phyloP scores from a whole-genome alignment of 306 rosid species.

The Trifolium dubium region DNA sequence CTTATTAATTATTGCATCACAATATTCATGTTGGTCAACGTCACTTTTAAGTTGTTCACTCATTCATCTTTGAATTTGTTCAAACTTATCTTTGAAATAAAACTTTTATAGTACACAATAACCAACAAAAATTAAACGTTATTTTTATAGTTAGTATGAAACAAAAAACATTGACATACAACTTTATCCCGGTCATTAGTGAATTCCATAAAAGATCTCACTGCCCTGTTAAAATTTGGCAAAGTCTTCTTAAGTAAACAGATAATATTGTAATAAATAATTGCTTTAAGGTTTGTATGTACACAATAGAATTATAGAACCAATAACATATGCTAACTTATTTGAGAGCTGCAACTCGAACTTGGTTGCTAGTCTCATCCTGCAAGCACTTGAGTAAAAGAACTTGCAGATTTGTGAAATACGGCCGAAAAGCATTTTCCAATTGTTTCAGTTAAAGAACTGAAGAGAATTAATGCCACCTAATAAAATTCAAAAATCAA shows the following conservation, averaged over 20 bases:
- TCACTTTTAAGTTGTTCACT: no score
- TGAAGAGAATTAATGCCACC: constrained; percentile 98
- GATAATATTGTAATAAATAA: background rate
- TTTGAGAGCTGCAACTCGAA: constrained; percentile 97
- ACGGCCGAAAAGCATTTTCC: constrained; percentile 84
- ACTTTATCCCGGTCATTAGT: constrained; percentile 93
- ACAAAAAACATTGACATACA: constrained; percentile 60
- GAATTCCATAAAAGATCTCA: constrained; percentile 94
- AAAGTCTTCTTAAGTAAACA: constrained; percentile 34
- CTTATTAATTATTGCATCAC: no score
- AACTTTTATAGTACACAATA: background rate
- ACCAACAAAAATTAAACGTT: background rate
- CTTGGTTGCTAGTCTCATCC: constrained; percentile 95
- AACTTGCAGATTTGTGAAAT: constrained; percentile 87
- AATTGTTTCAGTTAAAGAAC: constrained; percentile 95
- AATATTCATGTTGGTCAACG: no score
- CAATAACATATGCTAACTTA: constrained; percentile 42
- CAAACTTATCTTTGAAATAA: no score
- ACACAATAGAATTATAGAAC: background rate
- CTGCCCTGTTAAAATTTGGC: constrained; percentile 70
- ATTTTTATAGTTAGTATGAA: background rate
- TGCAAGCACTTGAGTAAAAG: constrained; percentile 93
- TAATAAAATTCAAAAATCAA: constrained; percentile 49
- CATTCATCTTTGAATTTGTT: no score
- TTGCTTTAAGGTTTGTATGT: background rate